Percentiles rank a stretch among this genome's conserved stretches.
Evolutionary conservation across 2,329 filamentous ascomycete genomes (phyloP).

Genomic region (Apiospora hydei): DNA sequence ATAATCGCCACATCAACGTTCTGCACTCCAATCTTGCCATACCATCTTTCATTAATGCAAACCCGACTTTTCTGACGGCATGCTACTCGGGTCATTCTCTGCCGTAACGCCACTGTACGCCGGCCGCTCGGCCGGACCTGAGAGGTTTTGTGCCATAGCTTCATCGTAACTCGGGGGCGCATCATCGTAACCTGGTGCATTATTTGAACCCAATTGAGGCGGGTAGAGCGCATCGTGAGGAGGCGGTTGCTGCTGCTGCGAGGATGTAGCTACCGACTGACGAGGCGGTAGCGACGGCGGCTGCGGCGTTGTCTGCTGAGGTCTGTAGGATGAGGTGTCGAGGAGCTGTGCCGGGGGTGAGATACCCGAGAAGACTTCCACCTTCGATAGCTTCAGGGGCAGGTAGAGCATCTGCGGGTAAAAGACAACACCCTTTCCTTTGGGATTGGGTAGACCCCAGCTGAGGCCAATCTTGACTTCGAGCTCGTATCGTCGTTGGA

Average conservation of each 20-base stretch:
- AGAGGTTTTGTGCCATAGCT: conserved; percentile 79
- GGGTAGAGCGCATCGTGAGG: conserved; percentile 54
- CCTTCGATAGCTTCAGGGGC: conserved; percentile 75
- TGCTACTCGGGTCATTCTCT: conserved; percentile 63
- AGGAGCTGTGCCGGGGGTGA: conserved; percentile 79
- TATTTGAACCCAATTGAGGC: conserved; percentile 59
- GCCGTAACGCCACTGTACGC: conserved; percentile 72
- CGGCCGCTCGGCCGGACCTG: conserved; percentile 69
- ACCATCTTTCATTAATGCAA: conserved; percentile 25
- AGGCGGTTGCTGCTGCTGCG: conserved; percentile 31
- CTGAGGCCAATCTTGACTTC: conserved; percentile 81
- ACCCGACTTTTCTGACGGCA: conserved; percentile 40
- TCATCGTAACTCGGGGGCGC: conserved; percentile 97
- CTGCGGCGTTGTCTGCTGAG: conserved; percentile 40
- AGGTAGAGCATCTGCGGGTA: conserved; percentile 77
- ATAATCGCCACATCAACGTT: conserved; percentile 12
- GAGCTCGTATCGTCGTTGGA: conserved; percentile 81
- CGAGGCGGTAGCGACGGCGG: conserved; percentile 50
- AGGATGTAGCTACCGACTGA: conserved; percentile 34
- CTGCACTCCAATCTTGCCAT: neutral
- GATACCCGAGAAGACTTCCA: conserved; percentile 89
- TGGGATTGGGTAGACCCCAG: conserved; percentile 60
- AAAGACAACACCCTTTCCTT: conserved; percentile 46
- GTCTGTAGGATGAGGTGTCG: conserved; percentile 47
- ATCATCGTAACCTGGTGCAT: conserved; percentile 57